Evolutionary conservation across 306 rosid species (phyloP), one percentile per base, ranked within the genome.

Genomic region (Corylus americana): DNA sequence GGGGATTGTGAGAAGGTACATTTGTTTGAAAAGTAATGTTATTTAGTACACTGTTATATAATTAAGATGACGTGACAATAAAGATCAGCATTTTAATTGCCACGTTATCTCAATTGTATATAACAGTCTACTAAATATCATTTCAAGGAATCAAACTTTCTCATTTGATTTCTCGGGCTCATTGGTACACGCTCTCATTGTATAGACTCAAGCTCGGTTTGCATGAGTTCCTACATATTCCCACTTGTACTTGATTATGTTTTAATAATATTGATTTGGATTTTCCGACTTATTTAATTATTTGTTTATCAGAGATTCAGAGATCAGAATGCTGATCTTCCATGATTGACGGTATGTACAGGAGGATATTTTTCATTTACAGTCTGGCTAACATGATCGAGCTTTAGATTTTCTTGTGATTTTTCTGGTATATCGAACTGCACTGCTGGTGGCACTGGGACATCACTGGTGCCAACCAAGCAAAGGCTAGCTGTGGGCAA

Each of bases 321-420:
- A 35, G 25, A 22, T 22, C 25, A 22, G 11, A 27, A 61, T 25
- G 67, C 59, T 55, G 72, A 44, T 54, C 25, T 12, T 69, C 35
- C 77, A 55, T 72, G 22, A 37, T 29, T 75, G 63, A 45, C 70
- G 84, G 79, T 78, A 74, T 42, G 82, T 66, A 80, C 80, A 86
- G 89, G 76, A 75, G 74, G 49, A 55, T 42, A 79, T 78, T 27
- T 77, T 85, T 58, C 80, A 75, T 81, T 89, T 81, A 79, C 91
- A 82, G 89, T 78, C 83, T 81, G 85, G 83, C 84, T 73, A 55
- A 47, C 42, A 76, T 63, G 70, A 63, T 63, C 20, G 7, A 63
- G n/a, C 6, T 31, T 63, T 63, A 31, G 70, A 63, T 63, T 31
- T 63, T 31, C 20, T 7, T 63, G 22, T 35, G 48, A 7, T 16